Percentiles rank a stretch among this genome's conserved stretches.
phyloP scores from a whole-genome alignment of 2,329 filamentous ascomycete species.

The Fusarium compactum region DNA sequence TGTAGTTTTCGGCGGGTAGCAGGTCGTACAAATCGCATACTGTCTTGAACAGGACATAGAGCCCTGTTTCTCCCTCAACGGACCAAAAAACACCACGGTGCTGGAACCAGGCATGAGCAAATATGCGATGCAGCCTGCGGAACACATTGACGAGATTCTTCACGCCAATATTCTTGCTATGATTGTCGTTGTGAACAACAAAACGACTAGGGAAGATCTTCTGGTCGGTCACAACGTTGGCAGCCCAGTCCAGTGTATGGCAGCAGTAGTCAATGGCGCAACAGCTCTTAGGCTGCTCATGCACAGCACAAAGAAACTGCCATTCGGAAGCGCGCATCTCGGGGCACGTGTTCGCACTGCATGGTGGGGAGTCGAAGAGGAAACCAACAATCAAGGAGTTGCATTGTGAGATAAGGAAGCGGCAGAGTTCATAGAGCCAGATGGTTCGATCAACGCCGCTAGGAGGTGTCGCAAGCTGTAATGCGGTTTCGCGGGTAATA shows the following conservation, averaged over 20 bases:
- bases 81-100: slow-evolving; percentile 96
- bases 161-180: slow-evolving; percentile 73
- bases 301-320: slow-evolving; percentile 98
- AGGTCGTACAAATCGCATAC: slow-evolving; percentile 93
- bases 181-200: slow-evolving; percentile 65
- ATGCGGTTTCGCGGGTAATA: slow-evolving; percentile 80
- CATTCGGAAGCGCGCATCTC: slow-evolving; percentile 99
- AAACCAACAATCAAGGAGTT: slow-evolving; percentile 94
- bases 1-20: slow-evolving; percentile 94
- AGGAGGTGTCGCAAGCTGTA: slow-evolving; percentile 82
- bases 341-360: slow-evolving; percentile 88
- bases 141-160: slow-evolving; percentile 96
- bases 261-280: slow-evolving; percentile 99
- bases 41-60: slow-evolving; percentile 97
- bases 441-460: slow-evolving; percentile 85
- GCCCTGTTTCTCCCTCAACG: slow-evolving; percentile 87
- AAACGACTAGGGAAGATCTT: slow-evolving; percentile 95
- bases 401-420: slow-evolving; percentile 93
- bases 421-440: slow-evolving; percentile 98
- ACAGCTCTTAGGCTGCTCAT: slow-evolving; percentile 95
- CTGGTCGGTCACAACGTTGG: slow-evolving; percentile 90
- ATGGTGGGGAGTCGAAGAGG: slow-evolving; percentile 89
- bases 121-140: slow-evolving; percentile 92
- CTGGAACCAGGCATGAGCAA: slow-evolving; percentile 98
- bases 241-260: slow-evolving; percentile 97